phyloP scores from a whole-genome alignment of 805 yeast genomes.

The Metschnikowia henanensis region DNA sequence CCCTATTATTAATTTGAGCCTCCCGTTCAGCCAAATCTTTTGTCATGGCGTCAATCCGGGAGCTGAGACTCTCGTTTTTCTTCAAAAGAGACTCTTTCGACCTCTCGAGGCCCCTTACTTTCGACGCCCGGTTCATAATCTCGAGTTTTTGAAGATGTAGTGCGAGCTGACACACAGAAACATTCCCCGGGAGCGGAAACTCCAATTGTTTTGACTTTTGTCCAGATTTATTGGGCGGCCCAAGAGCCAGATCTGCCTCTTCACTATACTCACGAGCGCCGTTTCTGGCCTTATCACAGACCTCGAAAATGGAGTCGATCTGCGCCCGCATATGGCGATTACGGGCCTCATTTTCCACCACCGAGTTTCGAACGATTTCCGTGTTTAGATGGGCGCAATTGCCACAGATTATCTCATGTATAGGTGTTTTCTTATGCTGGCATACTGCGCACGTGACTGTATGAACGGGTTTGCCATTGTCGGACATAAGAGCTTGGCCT shows the following conservation, averaged over 20 bases:
- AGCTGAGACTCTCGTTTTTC: conserved; percentile 1
- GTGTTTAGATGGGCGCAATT: conserved; percentile 21
- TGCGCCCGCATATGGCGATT: conserved; percentile 22
- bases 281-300: conserved; percentile 5
- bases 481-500: conserved; percentile 8
- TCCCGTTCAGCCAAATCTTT: background rate
- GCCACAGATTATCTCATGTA: conserved; percentile 23
- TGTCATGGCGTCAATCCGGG: conserved; percentile 1
- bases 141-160: conserved; percentile 33
- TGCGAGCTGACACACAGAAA: conserved; percentile 24
- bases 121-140: conserved; percentile 15
- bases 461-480: conserved; percentile 3
- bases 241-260: background rate
- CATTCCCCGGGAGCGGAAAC: conserved; percentile 5
- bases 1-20: too few species aligned
- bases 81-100: conserved; percentile 1
- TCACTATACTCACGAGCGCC: background rate
- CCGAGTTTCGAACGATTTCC: conserved; percentile 26
- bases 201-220: background rate
- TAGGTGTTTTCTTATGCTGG: conserved; percentile 8
- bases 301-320: conserved; percentile 28
- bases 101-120: conserved; percentile 14
- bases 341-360: conserved; percentile 25
- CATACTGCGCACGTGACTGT: conserved; percentile 17
- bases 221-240: background rate